These are phyloP conservation scores for Claviceps spartinae DNA, from an alignment of 2,329 filamentous ascomycete genomes.

Conservation along the genomic window DNA sequence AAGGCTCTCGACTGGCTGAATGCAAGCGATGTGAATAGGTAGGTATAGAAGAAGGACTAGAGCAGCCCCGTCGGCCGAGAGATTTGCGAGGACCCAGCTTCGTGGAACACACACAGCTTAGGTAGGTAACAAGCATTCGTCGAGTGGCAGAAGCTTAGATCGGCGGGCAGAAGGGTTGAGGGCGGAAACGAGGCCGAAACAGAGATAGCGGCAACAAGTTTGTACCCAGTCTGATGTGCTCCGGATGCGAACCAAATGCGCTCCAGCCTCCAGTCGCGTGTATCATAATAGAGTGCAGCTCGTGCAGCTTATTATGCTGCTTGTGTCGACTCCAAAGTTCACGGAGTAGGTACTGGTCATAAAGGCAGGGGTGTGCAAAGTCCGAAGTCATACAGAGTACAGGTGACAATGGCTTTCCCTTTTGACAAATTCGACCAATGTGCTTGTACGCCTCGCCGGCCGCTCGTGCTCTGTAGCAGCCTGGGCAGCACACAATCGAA, in stretches of 20 bases:
- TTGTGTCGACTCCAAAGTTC: too few relatives aligned
- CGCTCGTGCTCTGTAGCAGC: not conserved
- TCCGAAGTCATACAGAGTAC: too few relatives aligned
- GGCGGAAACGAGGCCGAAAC: not conserved
- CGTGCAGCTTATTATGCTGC: not conserved
- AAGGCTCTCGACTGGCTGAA: not conserved
- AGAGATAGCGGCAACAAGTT: not conserved
- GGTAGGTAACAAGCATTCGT: not conserved
- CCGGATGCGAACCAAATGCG: too few relatives aligned
- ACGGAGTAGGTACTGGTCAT: too few relatives aligned
- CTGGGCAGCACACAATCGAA: too few relatives aligned
- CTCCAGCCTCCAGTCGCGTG: too few relatives aligned
- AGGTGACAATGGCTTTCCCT: too few relatives aligned
- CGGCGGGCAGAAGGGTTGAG: not conserved
- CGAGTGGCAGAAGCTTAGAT: not conserved
- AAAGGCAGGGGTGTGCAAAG: too few relatives aligned
- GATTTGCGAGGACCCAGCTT: conserved; percentile 1
- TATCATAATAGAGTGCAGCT: not conserved
- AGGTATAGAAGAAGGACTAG: not conserved
- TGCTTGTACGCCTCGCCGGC: not conserved
- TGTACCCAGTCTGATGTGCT: too few relatives aligned
- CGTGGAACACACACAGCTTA: not conserved
- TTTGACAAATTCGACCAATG: too few relatives aligned
- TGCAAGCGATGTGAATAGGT: not conserved
- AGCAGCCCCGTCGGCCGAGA: conserved; percentile 2